phyloP scores from a whole-genome alignment of 2,329 filamentous ascomycete genomes.

The Colletotrichum somersetense region DNA sequence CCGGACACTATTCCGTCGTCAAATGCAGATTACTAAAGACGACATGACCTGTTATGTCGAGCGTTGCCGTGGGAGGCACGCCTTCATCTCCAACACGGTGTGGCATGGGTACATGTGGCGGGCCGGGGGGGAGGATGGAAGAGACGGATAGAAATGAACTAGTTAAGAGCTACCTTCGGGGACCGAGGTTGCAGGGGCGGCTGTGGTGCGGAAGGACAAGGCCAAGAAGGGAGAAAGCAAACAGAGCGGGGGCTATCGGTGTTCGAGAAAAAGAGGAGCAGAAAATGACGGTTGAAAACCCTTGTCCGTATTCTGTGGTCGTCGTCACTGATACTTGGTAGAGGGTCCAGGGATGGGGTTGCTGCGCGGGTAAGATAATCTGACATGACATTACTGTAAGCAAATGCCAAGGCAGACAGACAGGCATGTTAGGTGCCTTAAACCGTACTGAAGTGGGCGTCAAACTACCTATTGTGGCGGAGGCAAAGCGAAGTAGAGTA shows the following conservation, averaged over 20 bases:
- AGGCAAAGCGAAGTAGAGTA: neutral
- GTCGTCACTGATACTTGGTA: conserved; percentile 16
- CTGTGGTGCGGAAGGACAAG: conserved; percentile 14
- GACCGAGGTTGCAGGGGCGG: conserved; percentile 35
- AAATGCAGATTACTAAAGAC: conserved; percentile 1
- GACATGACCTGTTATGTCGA: conserved; percentile 12
- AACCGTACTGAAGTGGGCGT: neutral
- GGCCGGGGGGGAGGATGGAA: conserved; percentile 14
- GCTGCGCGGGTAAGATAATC: conserved; percentile 16
- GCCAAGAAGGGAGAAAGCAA: conserved; percentile 34
- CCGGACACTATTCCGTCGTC: conserved; percentile 10
- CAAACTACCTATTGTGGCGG: neutral
- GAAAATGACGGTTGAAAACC: conserved; percentile 8
- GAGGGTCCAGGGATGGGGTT: neutral
- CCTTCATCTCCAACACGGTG: conserved; percentile 32
- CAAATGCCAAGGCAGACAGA: conserved; percentile 3
- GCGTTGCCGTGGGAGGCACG: conserved; percentile 10
- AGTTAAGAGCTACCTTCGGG: conserved; percentile 6
- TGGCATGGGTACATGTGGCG: conserved; percentile 11
- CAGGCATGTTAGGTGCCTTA: neutral
- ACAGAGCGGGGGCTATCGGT: conserved; percentile 20
- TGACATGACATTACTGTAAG: conserved; percentile 5
- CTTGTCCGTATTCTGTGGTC: conserved; percentile 28
- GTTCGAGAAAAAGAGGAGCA: conserved; percentile 34
- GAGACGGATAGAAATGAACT: conserved; percentile 15